phyloP scores from a whole-genome alignment of 805 yeast genomes.

The Metschnikowia drakensbergensis region DNA sequence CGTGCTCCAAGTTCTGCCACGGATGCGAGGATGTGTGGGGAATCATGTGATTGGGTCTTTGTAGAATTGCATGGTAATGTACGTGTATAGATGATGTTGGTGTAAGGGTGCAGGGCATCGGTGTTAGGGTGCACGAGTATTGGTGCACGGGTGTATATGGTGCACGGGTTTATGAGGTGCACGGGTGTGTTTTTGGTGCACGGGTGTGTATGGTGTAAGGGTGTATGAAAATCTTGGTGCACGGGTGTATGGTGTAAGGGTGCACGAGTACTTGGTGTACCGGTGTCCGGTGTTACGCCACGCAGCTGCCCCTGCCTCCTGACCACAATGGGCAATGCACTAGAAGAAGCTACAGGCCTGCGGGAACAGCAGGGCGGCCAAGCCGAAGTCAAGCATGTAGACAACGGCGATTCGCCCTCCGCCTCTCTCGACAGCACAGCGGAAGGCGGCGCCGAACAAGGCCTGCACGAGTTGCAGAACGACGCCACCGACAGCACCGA shows the following conservation, averaged over 20 bases:
- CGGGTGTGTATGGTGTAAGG: neutral
- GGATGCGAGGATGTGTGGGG: slow-evolving; percentile 99
- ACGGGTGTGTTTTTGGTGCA: neutral
- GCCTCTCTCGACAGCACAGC: neutral
- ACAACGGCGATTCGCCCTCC: neutral
- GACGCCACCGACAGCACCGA: no score
- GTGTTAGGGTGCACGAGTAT: no score
- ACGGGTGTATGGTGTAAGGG: no score
- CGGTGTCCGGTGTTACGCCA: no score
- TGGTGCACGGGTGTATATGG: neutral
- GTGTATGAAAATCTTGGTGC: neutral
- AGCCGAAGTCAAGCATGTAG: no score
- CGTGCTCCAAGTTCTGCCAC: slow-evolving; percentile 96
- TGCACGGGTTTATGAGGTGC: neutral
- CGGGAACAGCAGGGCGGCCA: no score
- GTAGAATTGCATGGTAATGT: neutral
- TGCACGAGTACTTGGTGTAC: no score
- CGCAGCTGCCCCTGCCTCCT: no score
- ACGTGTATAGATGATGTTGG: neutral
- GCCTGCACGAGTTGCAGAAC: neutral
- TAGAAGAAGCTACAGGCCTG: no score
- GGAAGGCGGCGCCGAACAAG: neutral
- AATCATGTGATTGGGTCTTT: slow-evolving; percentile 35
- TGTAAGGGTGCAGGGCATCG: no score
- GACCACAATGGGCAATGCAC: no score